Evolutionary conservation across 257 asterid genomes (phyloP).

Genomic region (Nicotiana sylvestris): DNA sequence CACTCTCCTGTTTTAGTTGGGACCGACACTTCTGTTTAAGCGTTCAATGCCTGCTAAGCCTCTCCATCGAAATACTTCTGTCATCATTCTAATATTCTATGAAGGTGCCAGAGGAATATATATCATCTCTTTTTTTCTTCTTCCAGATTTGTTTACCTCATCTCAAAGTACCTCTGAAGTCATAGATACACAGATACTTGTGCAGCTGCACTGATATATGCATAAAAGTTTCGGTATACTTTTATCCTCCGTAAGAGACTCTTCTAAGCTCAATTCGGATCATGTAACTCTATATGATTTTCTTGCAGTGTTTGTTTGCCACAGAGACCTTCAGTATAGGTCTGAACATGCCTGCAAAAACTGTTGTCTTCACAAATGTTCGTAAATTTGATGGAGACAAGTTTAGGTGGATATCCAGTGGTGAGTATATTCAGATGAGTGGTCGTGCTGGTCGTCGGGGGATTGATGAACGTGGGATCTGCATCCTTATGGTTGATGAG

Average conservation of each 20-base stretch:
- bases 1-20: neutral
- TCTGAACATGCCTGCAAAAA: conserved; percentile 98
- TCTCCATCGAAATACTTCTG: neutral
- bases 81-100: neutral
- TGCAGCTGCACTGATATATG: neutral
- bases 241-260: neutral
- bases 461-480: conserved; percentile 95
- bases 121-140: neutral
- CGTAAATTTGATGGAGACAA: conserved; percentile 97
- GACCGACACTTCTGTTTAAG: neutral
- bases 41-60: neutral
- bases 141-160: neutral
- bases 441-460: conserved; percentile 99
- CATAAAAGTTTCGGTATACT: neutral
- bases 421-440: conserved; percentile 99
- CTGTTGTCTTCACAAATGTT: conserved; percentile 95
- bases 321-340: conserved; percentile 99
- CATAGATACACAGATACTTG: neutral
- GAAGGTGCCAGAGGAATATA: neutral
- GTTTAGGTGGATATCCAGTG: conserved; percentile 96
- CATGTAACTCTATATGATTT: conserved; percentile 20
- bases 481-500: conserved; percentile 99
- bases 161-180: neutral
- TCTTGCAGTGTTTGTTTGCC: conserved; percentile 84
- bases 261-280: neutral